Evolutionary conservation across 1,139 yeast genomes (phyloP).

Genomic region (Kodamaea anthophila): DNA sequence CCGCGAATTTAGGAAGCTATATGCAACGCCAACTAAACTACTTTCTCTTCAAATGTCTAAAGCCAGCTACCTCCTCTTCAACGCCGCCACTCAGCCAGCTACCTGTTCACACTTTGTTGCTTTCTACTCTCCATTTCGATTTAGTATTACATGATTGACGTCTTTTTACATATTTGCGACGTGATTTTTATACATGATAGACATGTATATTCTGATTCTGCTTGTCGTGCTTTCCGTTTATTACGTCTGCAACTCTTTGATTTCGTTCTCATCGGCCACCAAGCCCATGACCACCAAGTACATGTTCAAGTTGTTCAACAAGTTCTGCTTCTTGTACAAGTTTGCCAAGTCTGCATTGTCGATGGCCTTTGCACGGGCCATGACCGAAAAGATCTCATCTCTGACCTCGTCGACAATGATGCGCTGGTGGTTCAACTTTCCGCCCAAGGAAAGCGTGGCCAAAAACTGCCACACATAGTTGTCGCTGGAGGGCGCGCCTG

Average conservation of each 20-base stretch:
- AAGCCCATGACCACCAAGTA: slow-evolving; percentile 96
- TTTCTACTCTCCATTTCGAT: too few relatives aligned
- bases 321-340: slow-evolving; percentile 53
- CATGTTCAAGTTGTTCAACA: slow-evolving; percentile 78
- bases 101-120: too few relatives aligned
- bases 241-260: slow-evolving; percentile 39
- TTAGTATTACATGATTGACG: too few relatives aligned
- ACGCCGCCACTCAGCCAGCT: too few relatives aligned
- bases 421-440: slow-evolving; percentile 89
- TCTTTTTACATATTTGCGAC: too few relatives aligned
- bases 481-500: slow-evolving; percentile 60
- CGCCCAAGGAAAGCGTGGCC: slow-evolving; percentile 90
- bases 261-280: slow-evolving; percentile 71
- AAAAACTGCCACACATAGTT: slow-evolving; percentile 93
- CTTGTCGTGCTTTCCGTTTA: slow-evolving; percentile 1
- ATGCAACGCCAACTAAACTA: too few relatives aligned
- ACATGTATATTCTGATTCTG: too few relatives aligned
- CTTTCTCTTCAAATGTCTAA: too few relatives aligned
- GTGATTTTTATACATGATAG: too few relatives aligned
- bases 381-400: slow-evolving; percentile 87
- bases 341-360: slow-evolving; percentile 49
- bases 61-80: too few relatives aligned
- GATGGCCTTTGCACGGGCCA: slow-evolving; percentile 72
- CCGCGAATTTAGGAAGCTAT: too few relatives aligned
- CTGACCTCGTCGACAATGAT: slow-evolving; percentile 92